These are phyloP conservation scores for Carex myosuroides DNA, from an alignment of 176 grass and related monocot genomes.

Conservation along the genomic window DNA sequence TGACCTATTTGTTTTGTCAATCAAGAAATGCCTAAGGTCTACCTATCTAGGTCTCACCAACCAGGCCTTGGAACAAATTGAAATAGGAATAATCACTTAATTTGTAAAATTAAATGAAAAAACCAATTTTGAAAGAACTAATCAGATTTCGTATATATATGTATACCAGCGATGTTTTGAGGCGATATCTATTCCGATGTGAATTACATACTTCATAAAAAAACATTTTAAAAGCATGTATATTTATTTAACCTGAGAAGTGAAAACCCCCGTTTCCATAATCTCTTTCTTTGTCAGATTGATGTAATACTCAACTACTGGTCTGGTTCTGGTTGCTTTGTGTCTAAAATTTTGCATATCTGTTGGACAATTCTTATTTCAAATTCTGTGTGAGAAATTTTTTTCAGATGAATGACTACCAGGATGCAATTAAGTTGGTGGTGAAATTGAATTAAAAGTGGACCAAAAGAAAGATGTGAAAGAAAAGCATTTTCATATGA, in stretches of 20 bases:
- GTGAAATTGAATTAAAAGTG: not conserved
- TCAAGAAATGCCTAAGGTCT: conserved; percentile 9
- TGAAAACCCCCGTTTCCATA: too few species aligned
- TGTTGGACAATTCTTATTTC: not conserved
- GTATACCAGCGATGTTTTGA: not conserved
- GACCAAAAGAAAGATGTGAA: conserved; percentile 11
- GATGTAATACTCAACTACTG: not conserved
- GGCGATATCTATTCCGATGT: not conserved
- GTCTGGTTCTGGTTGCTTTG: not conserved
- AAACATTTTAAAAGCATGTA: too few species aligned
- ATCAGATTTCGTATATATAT: not conserved
- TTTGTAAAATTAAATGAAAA: not conserved
- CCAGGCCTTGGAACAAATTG: not conserved
- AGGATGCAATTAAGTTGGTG: not conserved
- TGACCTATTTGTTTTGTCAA: conserved; percentile 24
- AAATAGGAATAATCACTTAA: not conserved
- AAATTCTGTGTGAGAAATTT: not conserved
- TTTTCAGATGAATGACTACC: not conserved
- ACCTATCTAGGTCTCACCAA: not conserved
- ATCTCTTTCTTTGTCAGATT: not conserved
- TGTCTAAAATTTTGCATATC: not conserved
- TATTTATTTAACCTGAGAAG: too few species aligned
- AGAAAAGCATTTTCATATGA: conserved; percentile 6
- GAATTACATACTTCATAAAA: not conserved
- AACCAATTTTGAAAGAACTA: not conserved